Base-by-base conservation (phyloP, 768 basidiomycete genomes). In the Hydnomerulius pinastri region DNA sequence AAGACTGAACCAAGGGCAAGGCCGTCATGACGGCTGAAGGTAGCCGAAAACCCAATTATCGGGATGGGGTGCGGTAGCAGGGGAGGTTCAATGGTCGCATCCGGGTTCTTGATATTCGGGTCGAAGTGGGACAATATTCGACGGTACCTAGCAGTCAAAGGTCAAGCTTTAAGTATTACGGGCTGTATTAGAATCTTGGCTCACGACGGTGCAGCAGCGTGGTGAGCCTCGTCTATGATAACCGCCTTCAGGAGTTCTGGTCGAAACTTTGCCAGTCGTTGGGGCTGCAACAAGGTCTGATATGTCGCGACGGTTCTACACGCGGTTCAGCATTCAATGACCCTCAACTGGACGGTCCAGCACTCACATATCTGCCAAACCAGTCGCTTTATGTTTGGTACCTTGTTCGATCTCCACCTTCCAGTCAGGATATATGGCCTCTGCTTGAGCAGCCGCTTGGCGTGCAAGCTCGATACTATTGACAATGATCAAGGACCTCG, bases 401-500 rank as follows among this genome's bases (percentile, higher is more conserved):
- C 92, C 92, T 69, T 98, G 96, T 68, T 98, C 96, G 43, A 98
- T 89, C 69, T 98, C 95, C 2, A 98, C 86, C 10, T 69, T 77
- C 82, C 89, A 86, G 4, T 81, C 68, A 1, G 92, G 88, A 60
- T 85, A 84, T 27, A 90, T 66, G 23, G 71, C 69, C 51, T 73
- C 65, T 7, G 90, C 87, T 57, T 92, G 90, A 17, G 73, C 71
- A 11, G 90, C 89, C 5, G 94, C 86, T 66, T 98, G 96, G 35
- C 78, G 77, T 4, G 93, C 96, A 23, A 98, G 82, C 66, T 98
- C 94, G 17, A 95, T 73, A 57, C 84, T 90, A 57, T 92, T 93
- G 30, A 98, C 94, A 24, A 98, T 77, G 55, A 98, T 85, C 51
- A 98, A 71, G 6, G 89, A 81, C 41, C 78, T 73, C 18, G 71